Percentiles rank a stretch among this genome's conserved stretches.
Conservation (phyloP, 192 early-diverging fungal species). For the Radiomyces spectabilis region DNA sequence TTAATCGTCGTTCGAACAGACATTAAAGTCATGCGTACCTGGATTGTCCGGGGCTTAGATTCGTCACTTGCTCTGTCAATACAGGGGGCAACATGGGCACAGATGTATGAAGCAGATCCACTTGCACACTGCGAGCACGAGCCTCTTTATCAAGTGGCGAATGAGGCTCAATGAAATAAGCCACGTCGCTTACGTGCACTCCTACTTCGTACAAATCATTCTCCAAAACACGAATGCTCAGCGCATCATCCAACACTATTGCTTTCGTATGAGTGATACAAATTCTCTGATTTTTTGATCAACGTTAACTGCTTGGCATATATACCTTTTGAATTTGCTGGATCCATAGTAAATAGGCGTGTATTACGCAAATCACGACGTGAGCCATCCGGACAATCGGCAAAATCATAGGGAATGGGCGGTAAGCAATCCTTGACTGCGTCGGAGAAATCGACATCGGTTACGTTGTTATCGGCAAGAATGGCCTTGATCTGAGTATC, state of each 20-base stretch:
- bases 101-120: conserved; percentile 88
- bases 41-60: conserved; percentile 80
- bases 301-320: background rate
- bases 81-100: conserved; percentile 93
- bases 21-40: conserved; percentile 20
- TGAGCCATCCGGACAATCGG: conserved; percentile 36
- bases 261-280: background rate
- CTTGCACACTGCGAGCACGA: conserved; percentile 81
- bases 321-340: conserved; percentile 66
- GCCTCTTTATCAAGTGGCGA: conserved; percentile 95
- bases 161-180: conserved; percentile 89
- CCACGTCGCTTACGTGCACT: conserved; percentile 91
- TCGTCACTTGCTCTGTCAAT: conserved; percentile 91
- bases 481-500: conserved; percentile 74
- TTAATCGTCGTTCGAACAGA: background rate
- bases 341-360: conserved; percentile 88
- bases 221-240: conserved; percentile 49
- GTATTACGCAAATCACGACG: conserved; percentile 68
- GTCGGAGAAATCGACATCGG: conserved; percentile 61
- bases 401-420: conserved; percentile 63
- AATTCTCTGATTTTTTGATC: background rate
- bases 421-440: conserved; percentile 73
- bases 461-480: conserved; percentile 74
- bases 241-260: conserved; percentile 63
- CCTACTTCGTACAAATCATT: conserved; percentile 71